Base-by-base conservation (phyloP, 2,329 filamentous ascomycete genomes). In the Penicillium nordicum region DNA sequence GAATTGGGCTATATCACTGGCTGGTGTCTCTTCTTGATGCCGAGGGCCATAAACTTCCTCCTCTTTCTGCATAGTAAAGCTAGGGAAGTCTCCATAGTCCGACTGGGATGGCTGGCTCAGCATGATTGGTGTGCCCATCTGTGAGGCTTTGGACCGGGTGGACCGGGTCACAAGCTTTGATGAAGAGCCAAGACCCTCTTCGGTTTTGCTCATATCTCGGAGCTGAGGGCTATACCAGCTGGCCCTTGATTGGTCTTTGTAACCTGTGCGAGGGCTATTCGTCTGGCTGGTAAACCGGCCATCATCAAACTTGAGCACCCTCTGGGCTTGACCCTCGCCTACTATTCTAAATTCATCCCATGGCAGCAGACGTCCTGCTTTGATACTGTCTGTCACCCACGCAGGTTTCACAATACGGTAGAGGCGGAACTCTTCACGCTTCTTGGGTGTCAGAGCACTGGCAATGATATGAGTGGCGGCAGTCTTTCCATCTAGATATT, bases 401-500 rank as follows among this genome's bases (percentile, higher is more conserved):
- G 90, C 87, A 0, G 94, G 94, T 73, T 94, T 96, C 49, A 97
- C 94, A 37, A 99, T 90, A 44, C 93, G 86, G 73, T 97, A 97
- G 62, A 84, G 86, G 52, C 81, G 83, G 69, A 96, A 97, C 62
- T 99, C 94, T 52, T 93, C 84, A 29, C 86, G 86, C 74, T 99
- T 99, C 77, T 97, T 97, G 0, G 91, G 92, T 0, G 94, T 94
- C 23, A 99, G 78, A 51, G 85, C 88, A 50, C 91, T 93, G 4
- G 93, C 92, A 65, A 99, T 92, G 63, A 99, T 96, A 71, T 99
- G 93, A 0, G 95, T 99, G 0, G 92, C 93, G 71, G 89, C 88
- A 0, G 93, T 97, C 78, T 99, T 99, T 37, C 87, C 89, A 72
- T 97, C 92, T 11, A 99, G 79, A 67, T 97, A 97, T 72, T 99